Percentiles rank a stretch among this genome's conserved stretches.
These are phyloP conservation scores for Apiotrichum siamense DNA, from an alignment of 1,284 basidiomycete species.

Conservation along the genomic window DNA sequence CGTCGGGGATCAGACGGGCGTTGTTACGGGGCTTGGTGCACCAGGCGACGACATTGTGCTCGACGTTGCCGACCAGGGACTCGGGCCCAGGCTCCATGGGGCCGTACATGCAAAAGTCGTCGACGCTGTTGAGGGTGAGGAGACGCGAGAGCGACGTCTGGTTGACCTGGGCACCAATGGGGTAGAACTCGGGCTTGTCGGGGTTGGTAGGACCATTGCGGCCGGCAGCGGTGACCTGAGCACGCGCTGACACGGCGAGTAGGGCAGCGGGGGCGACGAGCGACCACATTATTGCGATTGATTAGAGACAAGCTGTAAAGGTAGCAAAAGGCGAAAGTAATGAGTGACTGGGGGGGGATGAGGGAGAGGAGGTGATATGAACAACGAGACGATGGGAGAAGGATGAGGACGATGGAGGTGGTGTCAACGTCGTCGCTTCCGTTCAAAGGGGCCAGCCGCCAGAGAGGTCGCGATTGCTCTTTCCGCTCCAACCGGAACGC, in stretches of 20 bases:
- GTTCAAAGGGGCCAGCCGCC: too few relatives aligned
- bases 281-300: conserved; percentile 5
- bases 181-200: conserved; percentile 30
- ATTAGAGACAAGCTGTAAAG: neutral
- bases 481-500: too few relatives aligned
- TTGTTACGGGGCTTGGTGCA: conserved; percentile 41
- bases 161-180: conserved; percentile 42
- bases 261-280: conserved; percentile 9
- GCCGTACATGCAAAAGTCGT: conserved; percentile 47
- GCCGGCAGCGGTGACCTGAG: conserved; percentile 32
- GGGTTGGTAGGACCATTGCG: conserved; percentile 48
- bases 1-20: conserved; percentile 44
- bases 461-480: too few relatives aligned
- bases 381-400: neutral
- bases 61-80: conserved; percentile 40
- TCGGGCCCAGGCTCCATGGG: conserved; percentile 37
- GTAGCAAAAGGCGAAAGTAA: neutral
- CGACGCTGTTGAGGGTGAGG: conserved; percentile 42
- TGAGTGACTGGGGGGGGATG: neutral
- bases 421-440: too few relatives aligned
- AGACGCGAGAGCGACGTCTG: conserved; percentile 43
- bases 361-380: neutral
- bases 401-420: neutral
- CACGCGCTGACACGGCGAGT: conserved; percentile 8
- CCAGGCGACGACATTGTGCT: conserved; percentile 41